phyloP scores from a whole-genome alignment of 768 basidiomycete genomes.

The Tylopilus rubrobrunneus region DNA sequence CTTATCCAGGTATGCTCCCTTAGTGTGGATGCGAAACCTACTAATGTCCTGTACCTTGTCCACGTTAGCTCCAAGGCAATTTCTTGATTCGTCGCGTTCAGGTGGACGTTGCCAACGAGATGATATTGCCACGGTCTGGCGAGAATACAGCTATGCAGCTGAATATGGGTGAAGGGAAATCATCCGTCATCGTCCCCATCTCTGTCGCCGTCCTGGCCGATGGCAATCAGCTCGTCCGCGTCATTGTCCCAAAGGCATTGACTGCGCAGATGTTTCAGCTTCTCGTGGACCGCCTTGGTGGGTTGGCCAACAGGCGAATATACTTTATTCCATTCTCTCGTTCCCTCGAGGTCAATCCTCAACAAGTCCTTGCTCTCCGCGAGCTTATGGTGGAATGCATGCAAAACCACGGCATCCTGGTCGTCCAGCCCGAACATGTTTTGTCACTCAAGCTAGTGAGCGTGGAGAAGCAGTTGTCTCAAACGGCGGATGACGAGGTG shows the following conservation, averaged over 20 bases:
- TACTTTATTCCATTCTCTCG: slow-evolving; percentile 52
- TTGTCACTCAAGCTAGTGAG: slow-evolving; percentile 48
- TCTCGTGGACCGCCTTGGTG: slow-evolving; percentile 40
- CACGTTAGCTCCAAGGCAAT: slow-evolving; percentile 41
- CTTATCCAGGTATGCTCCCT: slow-evolving; percentile 37
- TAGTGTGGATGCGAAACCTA: not conserved
- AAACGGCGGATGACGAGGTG: not conserved
- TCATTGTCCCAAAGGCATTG: slow-evolving; percentile 49
- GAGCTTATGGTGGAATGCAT: slow-evolving; percentile 38
- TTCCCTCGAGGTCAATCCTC: slow-evolving; percentile 21
- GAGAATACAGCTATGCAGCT: slow-evolving; percentile 44
- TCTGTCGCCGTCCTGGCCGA: slow-evolving; percentile 39
- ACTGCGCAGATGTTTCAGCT: slow-evolving; percentile 46
- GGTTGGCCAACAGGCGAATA: slow-evolving; percentile 43
- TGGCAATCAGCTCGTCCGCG: slow-evolving; percentile 40
- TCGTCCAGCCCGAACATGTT: slow-evolving; percentile 52
- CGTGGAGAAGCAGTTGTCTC: slow-evolving; percentile 33
- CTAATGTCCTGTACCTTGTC: not conserved
- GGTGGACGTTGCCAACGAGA: slow-evolving; percentile 38
- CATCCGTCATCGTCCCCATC: slow-evolving; percentile 46
- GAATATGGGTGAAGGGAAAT: slow-evolving; percentile 60
- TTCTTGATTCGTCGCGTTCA: slow-evolving; percentile 44
- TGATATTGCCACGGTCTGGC: slow-evolving; percentile 39
- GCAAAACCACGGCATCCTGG: slow-evolving; percentile 37
- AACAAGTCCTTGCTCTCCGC: slow-evolving; percentile 24